Evolutionary conservation across 2,329 filamentous ascomycete species (phyloP), one percentile per base, ranked within the genome.

Genomic region (Clonostachys byssicola): DNA sequence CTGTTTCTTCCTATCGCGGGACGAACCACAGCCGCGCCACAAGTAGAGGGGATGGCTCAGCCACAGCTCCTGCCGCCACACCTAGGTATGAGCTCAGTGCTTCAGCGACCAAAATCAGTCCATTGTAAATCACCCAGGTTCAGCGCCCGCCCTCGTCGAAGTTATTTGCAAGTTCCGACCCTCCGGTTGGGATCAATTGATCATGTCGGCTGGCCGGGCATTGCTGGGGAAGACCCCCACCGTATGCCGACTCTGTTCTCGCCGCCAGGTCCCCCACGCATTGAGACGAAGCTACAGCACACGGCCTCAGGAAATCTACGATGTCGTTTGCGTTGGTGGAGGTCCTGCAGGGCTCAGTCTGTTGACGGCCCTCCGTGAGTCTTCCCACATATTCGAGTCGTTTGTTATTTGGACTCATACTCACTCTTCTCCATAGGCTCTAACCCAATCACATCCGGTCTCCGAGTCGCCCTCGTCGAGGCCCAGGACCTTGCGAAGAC

Each of bases 311-410:
- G 88, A 95, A 54, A 84, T 96, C 58, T 96, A 94, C 72, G 91
- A 96, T 78, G 87, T 96, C 34, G 89, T 96, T 52, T 94, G 90
- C 59, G 87, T 96, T 46, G 91, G 91, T 51, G 92, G 91, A 51
- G 91, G 92, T 6, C 91, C 92, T 20, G 91, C 91, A 41, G 92
- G 92, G 47, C 75, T 99, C 49, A 95, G 90, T 59, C 78, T 95
- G 34, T 71, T 92, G 47, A 81, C 88, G 50, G 86, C 88, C 55
- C 75, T 94, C 40, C 85, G 88, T 92, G 76, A 44, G 51, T 36
- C 7, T n/a, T 18, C 3, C 17, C 20, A 39, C 20, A 12, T n/a
- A 39, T 14, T 12, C 33, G 23, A 30, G 42, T n/a, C 12, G n/a
- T 12, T 4, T 39, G 14, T 39, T 16, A 3, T 8, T n/a, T 7